These are phyloP conservation scores for Dryadomyces quercus-mongolicae DNA, from an alignment of 2,329 filamentous ascomycete species.

Conservation along the genomic window DNA sequence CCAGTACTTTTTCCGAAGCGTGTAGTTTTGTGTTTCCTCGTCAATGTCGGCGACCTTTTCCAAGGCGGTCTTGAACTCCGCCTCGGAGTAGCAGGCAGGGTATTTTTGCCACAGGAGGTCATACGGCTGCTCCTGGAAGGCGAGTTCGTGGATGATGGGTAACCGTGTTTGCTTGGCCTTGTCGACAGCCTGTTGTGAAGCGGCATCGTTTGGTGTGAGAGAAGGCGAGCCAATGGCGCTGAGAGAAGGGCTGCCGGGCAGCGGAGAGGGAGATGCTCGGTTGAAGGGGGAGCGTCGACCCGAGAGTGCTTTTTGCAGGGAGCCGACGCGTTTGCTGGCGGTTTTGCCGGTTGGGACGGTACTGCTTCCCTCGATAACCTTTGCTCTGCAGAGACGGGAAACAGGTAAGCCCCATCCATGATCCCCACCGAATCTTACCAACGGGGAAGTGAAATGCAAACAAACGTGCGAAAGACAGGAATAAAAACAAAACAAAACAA, in stretches of 20 bases:
- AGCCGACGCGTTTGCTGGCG: slow-evolving; percentile 12
- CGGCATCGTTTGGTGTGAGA: slow-evolving; percentile 33
- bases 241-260: slow-evolving; percentile 43
- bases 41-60: slow-evolving; percentile 47
- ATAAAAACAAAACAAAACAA: neutral
- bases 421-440: neutral
- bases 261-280: slow-evolving; percentile 15
- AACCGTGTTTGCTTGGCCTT: slow-evolving; percentile 27
- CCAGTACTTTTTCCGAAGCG: slow-evolving; percentile 44
- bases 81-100: slow-evolving; percentile 28
- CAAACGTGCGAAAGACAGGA: neutral
- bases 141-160: slow-evolving; percentile 49
- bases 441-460: neutral
- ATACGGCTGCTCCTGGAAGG: slow-evolving; percentile 37
- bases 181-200: slow-evolving; percentile 42
- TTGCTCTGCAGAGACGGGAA: slow-evolving; percentile 18
- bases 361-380: slow-evolving; percentile 21
- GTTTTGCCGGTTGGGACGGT: slow-evolving; percentile 11
- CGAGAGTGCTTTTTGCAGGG: slow-evolving; percentile 12
- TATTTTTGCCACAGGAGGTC: slow-evolving; percentile 38
- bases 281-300: slow-evolving; percentile 11
- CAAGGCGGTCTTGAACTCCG: slow-evolving; percentile 42
- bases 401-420: slow-evolving; percentile 9
- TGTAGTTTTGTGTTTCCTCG: slow-evolving; percentile 36
- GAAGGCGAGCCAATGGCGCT: slow-evolving; percentile 42